Base-by-base conservation (phyloP, 2,329 filamentous ascomycete species). In the Beauveria sp. region DNA sequence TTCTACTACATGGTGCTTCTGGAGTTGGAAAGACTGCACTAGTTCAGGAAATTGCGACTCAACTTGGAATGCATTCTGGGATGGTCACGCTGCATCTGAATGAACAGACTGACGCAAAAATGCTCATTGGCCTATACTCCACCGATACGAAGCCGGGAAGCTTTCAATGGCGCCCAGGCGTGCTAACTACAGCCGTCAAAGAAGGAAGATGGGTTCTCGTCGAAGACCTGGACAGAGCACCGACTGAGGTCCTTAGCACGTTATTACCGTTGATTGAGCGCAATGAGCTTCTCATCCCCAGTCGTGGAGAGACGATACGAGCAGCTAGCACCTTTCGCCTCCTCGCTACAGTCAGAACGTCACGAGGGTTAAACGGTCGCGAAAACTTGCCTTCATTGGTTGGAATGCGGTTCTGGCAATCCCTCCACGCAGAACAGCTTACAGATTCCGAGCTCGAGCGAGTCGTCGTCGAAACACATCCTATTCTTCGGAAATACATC, bases 121-220 rank as follows among this genome's bases (percentile, higher is more conserved):
- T 96, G 77, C 84, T 99, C 46, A 85, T 99, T 64, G 94, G 94
- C 3, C 85, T 97, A 71, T 97, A 99, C 74, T 90, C 93, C 1
- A 94, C 92, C 24, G 92, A 92, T 62, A 85, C 89, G 18, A 89
- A 88, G 63, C 92, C 92, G 1, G 92, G 92, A 1, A 92, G 90
- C 10, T 99, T 99, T 71, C 84, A 85, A 55, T 99, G 94, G 94
- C 86, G 90, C 63, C 85, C 94, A 3, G 94, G 94, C 75, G 90
- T 97, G 22, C 78, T 99, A 67, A 97, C 94, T 0, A 96, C 91
- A 34, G 96, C 96, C 41, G 92, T 97, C 3, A 88, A 84, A 69
- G 93, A 99, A 77, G 96, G 94, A 18, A 84, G 93, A 69, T 99
- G 94, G 96, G 90, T 99, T 7, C 80, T 99, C 65, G 96, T 99